Percentiles rank a stretch among this genome's conserved stretches.
Conservation (phyloP, 2,329 filamentous ascomycete species). For the Colletotrichum limetticola region DNA sequence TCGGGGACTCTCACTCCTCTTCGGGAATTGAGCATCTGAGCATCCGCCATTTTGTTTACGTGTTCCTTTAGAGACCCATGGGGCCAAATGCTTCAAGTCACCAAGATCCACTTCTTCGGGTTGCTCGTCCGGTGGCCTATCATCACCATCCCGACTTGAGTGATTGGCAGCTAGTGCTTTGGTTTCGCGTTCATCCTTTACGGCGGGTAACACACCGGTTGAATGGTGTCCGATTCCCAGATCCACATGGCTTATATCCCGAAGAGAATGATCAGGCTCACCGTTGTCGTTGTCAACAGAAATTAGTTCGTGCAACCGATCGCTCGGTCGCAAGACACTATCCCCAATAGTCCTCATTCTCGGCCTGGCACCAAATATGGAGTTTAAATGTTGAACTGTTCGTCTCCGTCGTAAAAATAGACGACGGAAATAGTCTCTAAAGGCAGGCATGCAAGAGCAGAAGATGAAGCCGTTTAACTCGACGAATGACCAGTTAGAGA, state of each 20-base stretch:
- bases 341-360: conserved; percentile 1
- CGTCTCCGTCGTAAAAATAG: conserved; percentile 7
- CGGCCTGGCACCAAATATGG: background rate
- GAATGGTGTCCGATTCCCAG: background rate
- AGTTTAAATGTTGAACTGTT: background rate
- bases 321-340: background rate
- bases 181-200: background rate
- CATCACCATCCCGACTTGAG: background rate
- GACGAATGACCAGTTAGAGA: conserved; percentile 28
- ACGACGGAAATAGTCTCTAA: conserved; percentile 22
- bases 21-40: no score
- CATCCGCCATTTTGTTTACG: no score
- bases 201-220: background rate
- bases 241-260: background rate
- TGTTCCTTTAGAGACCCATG: background rate
- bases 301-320: background rate
- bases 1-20: no score
- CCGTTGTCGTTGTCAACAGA: conserved; percentile 7
- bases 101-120: background rate
- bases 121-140: background rate
- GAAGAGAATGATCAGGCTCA: background rate
- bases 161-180: background rate
- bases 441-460: conserved; percentile 29
- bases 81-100: background rate
- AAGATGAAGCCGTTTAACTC: conserved; percentile 28